Percentiles rank a stretch among this genome's conserved stretches.
These are phyloP conservation scores for Podospora comata DNA, from an alignment of 495 filamentous ascomycete genomes.

Conservation along the genomic window DNA sequence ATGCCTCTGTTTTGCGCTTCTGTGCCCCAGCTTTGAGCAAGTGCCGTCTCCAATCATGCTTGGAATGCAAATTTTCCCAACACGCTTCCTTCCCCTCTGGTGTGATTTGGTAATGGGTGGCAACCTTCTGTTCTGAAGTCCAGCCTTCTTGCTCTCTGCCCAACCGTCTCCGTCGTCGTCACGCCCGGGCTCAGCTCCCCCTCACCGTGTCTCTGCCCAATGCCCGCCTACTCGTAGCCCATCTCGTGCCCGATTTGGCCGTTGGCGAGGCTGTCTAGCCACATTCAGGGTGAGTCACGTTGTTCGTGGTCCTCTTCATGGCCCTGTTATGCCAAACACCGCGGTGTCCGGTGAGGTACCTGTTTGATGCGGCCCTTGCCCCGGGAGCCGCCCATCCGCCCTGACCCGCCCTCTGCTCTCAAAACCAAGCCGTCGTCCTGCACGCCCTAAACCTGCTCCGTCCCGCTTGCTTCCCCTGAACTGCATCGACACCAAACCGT, in stretches of 20 bases:
- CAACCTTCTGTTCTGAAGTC: conserved; percentile 10
- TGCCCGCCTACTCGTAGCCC: conserved; percentile 26
- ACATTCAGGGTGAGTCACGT: conserved; percentile 31
- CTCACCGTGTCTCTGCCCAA: conserved; percentile 28
- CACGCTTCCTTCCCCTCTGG: conserved; percentile 11
- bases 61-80: conserved; percentile 2
- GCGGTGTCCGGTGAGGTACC: conserved; percentile 1
- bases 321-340: not conserved
- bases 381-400: conserved; percentile 5
- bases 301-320: conserved; percentile 7
- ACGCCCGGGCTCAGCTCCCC: conserved; percentile 16
- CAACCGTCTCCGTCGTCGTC: conserved; percentile 18
- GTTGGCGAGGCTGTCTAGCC: conserved; percentile 28
- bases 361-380: not conserved
- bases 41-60: conserved; percentile 3
- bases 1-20: conserved; percentile 3
- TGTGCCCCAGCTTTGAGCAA: not conserved
- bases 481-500: conserved; percentile 16
- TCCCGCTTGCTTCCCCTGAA: conserved; percentile 18
- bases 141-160: conserved; percentile 23
- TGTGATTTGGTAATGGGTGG: conserved; percentile 39
- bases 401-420: conserved; percentile 7
- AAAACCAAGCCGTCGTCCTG: conserved; percentile 25
- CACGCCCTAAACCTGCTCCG: conserved; percentile 28
- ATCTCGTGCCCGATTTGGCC: conserved; percentile 23